Percentiles rank a stretch among this genome's conserved stretches.
These are phyloP conservation scores for Medicago ruthenica DNA, from an alignment of 306 rosid genomes.

Conservation along the genomic window DNA sequence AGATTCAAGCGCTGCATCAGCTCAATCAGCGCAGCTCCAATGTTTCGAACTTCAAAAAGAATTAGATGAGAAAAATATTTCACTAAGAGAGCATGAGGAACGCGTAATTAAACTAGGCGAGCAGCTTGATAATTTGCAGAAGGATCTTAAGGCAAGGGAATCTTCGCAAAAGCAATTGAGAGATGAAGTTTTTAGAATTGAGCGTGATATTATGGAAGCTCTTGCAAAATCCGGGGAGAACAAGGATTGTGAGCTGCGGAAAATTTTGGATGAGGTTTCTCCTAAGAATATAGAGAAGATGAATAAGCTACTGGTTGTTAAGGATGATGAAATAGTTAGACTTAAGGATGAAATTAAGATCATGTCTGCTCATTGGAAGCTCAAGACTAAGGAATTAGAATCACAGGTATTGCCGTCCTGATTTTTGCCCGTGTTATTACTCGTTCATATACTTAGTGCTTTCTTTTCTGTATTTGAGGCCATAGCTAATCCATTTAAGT, in stretches of 20 bases:
- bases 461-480: conserved; percentile 13
- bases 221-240: conserved; percentile 64
- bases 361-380: conserved; percentile 89
- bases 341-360: conserved; percentile 84
- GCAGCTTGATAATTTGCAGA: conserved; percentile 82
- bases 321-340: conserved; percentile 79
- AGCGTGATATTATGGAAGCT: conserved; percentile 82
- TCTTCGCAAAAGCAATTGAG: conserved; percentile 89
- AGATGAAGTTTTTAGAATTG: conserved; percentile 83
- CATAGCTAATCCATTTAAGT: conserved; percentile 35
- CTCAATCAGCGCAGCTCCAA: conserved; percentile 76
- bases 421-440: conserved; percentile 7
- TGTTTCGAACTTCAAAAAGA: conserved; percentile 77
- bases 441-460: conserved; percentile 1
- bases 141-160: conserved; percentile 84
- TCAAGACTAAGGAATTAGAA: conserved; percentile 90
- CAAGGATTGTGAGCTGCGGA: conserved; percentile 80
- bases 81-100: conserved; percentile 81
- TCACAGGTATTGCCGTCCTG: conserved; percentile 69
- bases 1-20: conserved; percentile 88
- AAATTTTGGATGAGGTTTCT: conserved; percentile 80
- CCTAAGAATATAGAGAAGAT: conserved; percentile 84
- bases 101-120: conserved; percentile 75
- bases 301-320: conserved; percentile 65
- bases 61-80: conserved; percentile 69